phyloP scores from a whole-genome alignment of 129 eudicot genomes.

The Helichrysum umbraculigerum region DNA sequence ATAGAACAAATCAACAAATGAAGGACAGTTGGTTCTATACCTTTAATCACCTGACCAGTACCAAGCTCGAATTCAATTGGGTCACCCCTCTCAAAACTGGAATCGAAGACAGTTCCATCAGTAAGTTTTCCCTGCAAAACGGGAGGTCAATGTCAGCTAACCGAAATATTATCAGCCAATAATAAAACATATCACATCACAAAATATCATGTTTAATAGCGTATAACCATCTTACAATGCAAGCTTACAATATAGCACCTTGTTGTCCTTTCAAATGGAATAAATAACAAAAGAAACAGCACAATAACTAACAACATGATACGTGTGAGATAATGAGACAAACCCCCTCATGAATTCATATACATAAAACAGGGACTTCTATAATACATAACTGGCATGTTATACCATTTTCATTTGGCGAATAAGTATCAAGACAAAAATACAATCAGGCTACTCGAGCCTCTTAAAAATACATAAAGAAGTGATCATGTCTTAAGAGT shows the following conservation, averaged over 20 bases:
- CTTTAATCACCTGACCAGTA: conserved; percentile 94
- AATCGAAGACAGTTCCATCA: conserved; percentile 97
- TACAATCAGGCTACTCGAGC: background rate
- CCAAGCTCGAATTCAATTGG: conserved; percentile 98
- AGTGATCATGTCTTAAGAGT: background rate
- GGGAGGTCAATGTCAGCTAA: conserved; percentile 15
- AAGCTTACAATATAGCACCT: background rate
- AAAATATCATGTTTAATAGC: background rate
- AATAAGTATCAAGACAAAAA: background rate
- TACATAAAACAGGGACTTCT: background rate
- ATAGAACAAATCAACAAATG: background rate
- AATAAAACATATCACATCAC: background rate
- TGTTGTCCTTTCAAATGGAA: background rate
- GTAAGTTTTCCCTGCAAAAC: conserved; percentile 87
- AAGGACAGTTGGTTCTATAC: conserved; percentile 28
- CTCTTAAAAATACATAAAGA: background rate
- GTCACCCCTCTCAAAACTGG: conserved; percentile 98
- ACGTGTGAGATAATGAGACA: background rate
- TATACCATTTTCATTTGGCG: background rate
- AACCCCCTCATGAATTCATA: background rate
- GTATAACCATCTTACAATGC: no score
- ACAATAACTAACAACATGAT: background rate
- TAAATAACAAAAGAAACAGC: background rate
- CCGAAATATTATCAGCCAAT: background rate
- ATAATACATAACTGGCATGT: background rate